phyloP scores from a whole-genome alignment of 2,329 filamentous ascomycete genomes.

The Drechslerella coelobrocha region DNA sequence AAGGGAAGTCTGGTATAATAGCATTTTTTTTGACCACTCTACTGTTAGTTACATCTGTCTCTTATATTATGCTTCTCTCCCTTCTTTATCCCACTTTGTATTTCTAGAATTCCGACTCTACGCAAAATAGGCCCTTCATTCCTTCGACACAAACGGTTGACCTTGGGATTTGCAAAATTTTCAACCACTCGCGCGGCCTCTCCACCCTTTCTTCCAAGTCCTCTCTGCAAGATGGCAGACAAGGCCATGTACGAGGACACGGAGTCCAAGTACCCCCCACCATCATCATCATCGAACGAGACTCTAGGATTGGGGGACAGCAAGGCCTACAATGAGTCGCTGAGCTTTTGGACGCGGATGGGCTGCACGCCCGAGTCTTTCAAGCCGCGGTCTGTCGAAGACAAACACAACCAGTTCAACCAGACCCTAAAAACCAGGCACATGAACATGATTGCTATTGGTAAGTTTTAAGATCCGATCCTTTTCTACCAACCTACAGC shows the following conservation, averaged over 20 bases:
- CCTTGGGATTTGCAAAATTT: too few relatives aligned
- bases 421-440: conserved; percentile 66
- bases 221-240: conserved; percentile 17
- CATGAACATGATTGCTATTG: conserved; percentile 69
- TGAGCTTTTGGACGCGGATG: conserved; percentile 58
- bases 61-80: too few relatives aligned
- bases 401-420: conserved; percentile 58
- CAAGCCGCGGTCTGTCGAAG: conserved; percentile 55
- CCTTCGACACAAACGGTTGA: too few relatives aligned
- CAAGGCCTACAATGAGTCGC: conserved; percentile 51
- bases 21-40: too few relatives aligned
- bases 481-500: conserved; percentile 67
- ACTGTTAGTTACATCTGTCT: too few relatives aligned
- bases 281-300: conserved; percentile 2
- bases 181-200: background rate
- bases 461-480: conserved; percentile 66
- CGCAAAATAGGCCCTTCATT: too few relatives aligned
- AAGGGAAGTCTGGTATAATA: too few relatives aligned
- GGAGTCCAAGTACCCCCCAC: conserved; percentile 20
- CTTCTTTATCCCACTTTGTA: too few relatives aligned
- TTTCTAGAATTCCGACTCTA: too few relatives aligned
- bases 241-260: conserved; percentile 24
- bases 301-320: conserved; percentile 1
- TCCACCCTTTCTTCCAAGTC: background rate
- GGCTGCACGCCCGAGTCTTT: conserved; percentile 59